A percentile compares a stretch with the other conserved stretches of the same genome.
These are phyloP conservation scores for Aphanomyces astaci DNA, from an alignment of 352 stramenopile species.

Conservation along the genomic window DNA sequence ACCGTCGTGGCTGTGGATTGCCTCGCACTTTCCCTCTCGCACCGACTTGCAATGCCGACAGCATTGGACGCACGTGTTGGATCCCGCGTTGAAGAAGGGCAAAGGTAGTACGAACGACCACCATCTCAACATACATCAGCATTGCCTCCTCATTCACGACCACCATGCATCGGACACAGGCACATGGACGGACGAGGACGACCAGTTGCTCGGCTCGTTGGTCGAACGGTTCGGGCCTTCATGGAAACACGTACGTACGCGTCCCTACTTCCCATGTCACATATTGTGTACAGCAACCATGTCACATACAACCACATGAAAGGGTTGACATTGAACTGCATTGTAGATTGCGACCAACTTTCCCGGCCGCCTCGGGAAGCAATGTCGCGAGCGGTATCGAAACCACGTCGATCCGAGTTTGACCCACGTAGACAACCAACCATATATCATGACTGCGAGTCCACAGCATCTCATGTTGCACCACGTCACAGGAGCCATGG, in stretches of 20 bases:
- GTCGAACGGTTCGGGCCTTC: slow-evolving; percentile 38
- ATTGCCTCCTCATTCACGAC: too few species aligned
- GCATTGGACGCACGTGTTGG: slow-evolving; percentile 59
- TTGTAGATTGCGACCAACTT: slow-evolving; percentile 49
- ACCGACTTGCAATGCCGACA: slow-evolving; percentile 73
- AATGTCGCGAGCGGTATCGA: slow-evolving; percentile 62
- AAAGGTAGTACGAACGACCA: slow-evolving; percentile 23
- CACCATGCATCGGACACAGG: too few species aligned
- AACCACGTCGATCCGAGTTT: slow-evolving; percentile 52
- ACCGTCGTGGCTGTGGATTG: slow-evolving; percentile 54
- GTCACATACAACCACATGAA: too few species aligned
- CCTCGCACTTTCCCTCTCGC: slow-evolving; percentile 51
- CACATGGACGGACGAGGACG: slow-evolving; percentile 45
- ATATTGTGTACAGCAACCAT: too few species aligned
- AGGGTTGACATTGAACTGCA: too few species aligned
- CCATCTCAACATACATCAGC: not conserved
- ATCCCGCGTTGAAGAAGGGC: slow-evolving; percentile 46
- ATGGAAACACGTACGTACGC: slow-evolving; percentile 52
- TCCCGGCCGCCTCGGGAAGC: slow-evolving; percentile 49
- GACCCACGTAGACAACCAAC: slow-evolving; percentile 28
- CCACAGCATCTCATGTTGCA: not conserved
- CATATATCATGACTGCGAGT: not conserved
- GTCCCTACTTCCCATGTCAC: too few species aligned
- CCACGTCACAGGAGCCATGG: slow-evolving; percentile 39
- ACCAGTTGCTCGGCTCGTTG: slow-evolving; percentile 36